Evolutionary conservation across 2,329 filamentous ascomycete species (phyloP), one percentile per base, ranked within the genome.

Genomic region (Fusarium staphyleae): DNA sequence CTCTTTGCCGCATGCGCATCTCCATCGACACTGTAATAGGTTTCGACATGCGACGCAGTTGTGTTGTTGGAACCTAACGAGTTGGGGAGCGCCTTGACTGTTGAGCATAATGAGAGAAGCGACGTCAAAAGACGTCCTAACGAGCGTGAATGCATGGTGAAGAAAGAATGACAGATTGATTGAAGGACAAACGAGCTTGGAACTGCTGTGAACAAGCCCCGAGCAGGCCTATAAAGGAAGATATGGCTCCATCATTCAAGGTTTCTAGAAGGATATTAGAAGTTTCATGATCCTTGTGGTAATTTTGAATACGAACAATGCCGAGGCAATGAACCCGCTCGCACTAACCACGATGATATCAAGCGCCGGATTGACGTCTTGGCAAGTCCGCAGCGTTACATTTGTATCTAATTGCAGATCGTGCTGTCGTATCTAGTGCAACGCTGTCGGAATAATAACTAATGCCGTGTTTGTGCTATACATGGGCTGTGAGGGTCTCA

Each of bases 21-120:
- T 4, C 35, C 18, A 7, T 51, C 16, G 0, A 58, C 32, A 4
- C 48, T 43, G 11, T 58, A 48, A 19, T 65, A 65, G 16, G 24
- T 29, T 14, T 40, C 52, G 19, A 56, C 12, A 19, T 32, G 18
- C 3, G 16, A 26, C 8, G 8, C 14, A 4, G 41, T 34, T 11
- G 18, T 4, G 19, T 30, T 30, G 13, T 33, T 44, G 29, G 41
- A 35, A 12, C 29, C 18, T 24, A 9, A 28, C 12, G 33, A 16
- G 11, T 16, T 14, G 12, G 16, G 47, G 11, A 37, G 32, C 7
- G 14, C 32, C 3, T 30, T 44, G 16, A 12, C 18, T 11, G 16
- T 8, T 9, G n/a, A 49, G n/a, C 29, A 34, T 44, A 44, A 44
- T 8, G 24, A 40, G 15, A 53, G 11, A 9, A 57, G 16, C 7